Percentiles rank a stretch among this genome's conserved stretches.
phyloP scores from a whole-genome alignment of 2,329 filamentous ascomycete species.

The Colletotrichum orchidophilum region DNA sequence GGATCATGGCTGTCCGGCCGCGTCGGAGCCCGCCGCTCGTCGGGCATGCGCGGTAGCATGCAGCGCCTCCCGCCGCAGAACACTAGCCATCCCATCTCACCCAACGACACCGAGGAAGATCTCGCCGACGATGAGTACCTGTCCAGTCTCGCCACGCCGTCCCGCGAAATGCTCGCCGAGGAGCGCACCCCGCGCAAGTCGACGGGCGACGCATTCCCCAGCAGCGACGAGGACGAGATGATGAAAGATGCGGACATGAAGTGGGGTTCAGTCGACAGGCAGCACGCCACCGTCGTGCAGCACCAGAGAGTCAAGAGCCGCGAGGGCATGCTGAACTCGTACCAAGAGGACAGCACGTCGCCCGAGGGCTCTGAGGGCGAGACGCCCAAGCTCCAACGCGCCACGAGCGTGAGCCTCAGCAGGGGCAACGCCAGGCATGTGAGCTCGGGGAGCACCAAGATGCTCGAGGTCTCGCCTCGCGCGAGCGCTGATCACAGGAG shows the following conservation, averaged over 20 bases:
- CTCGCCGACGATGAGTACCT: constrained; percentile 81
- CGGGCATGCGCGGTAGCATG: constrained; percentile 55
- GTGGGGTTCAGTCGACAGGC: constrained; percentile 62
- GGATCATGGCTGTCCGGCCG: constrained; percentile 94
- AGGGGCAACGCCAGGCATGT: constrained; percentile 75
- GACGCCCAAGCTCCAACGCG: constrained; percentile 63
- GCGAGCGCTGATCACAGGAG: constrained; percentile 56
- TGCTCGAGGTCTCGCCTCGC: constrained; percentile 73
- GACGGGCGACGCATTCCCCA: constrained; percentile 62
- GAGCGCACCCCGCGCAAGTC: constrained; percentile 46
- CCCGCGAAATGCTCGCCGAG: constrained; percentile 33
- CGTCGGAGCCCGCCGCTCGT: constrained; percentile 57
- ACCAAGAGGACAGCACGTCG: constrained; percentile 46
- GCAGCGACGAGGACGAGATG: constrained; percentile 67
- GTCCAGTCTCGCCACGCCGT: constrained; percentile 44
- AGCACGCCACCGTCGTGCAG: constrained; percentile 41
- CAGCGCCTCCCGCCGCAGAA: constrained; percentile 41
- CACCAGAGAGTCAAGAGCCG: constrained; percentile 58
- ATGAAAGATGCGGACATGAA: constrained; percentile 54
- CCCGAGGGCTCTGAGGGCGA: constrained; percentile 44
- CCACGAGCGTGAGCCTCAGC: constrained; percentile 75
- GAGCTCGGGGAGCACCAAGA: constrained; percentile 80
- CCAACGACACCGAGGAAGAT: constrained; percentile 69
- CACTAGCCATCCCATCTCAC: constrained; percentile 42
- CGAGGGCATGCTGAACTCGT: constrained; percentile 59